These are phyloP conservation scores for Fraxinus velutina DNA, from an alignment of 305 asterid species.

Conservation along the genomic window DNA sequence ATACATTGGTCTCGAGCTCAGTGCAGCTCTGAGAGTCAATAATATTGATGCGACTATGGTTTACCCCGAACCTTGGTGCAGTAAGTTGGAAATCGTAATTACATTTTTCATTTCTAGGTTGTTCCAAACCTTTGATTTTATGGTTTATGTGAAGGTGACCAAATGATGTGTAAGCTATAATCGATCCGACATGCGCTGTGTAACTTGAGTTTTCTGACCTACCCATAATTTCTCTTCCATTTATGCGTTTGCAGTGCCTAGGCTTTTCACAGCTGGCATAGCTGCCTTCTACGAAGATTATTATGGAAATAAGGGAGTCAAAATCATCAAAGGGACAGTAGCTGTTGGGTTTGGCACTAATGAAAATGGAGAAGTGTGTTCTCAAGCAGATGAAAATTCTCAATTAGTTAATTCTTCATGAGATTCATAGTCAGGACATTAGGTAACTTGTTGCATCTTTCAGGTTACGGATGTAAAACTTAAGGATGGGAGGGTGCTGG, in stretches of 20 bases:
- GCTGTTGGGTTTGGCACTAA: slow-evolving; percentile 82
- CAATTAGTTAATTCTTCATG: slow-evolving; percentile 7
- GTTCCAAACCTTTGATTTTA: not conserved
- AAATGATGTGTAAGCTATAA: not conserved
- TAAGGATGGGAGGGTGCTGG: slow-evolving; percentile 88
- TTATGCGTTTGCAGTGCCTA: slow-evolving; percentile 62
- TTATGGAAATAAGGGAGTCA: slow-evolving; percentile 69
- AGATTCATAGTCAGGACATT: not conserved
- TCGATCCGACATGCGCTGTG: not conserved
- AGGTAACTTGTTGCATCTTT: slow-evolving; percentile 13
- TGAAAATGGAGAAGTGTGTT: slow-evolving; percentile 67
- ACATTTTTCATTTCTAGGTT: not conserved
- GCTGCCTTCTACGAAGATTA: slow-evolving; percentile 90
- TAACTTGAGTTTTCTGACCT: not conserved
- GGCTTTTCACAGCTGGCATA: slow-evolving; percentile 77
- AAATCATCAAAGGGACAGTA: slow-evolving; percentile 86
- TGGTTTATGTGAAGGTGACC: not conserved
- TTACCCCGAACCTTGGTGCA: slow-evolving; percentile 99
- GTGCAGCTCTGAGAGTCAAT: slow-evolving; percentile 82
- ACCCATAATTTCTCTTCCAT: slow-evolving; percentile 4
- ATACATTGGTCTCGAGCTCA: slow-evolving; percentile 94
- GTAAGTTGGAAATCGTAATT: slow-evolving; percentile 51
- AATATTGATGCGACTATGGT: slow-evolving; percentile 85
- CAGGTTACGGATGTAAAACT: slow-evolving; percentile 84
- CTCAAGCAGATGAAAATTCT: slow-evolving; percentile 6